Percentiles rank a stretch among this genome's conserved stretches.
Evolutionary conservation across 2,329 filamentous ascomycete genomes (phyloP).

Genomic region (Ceratocystis albifundus): DNA sequence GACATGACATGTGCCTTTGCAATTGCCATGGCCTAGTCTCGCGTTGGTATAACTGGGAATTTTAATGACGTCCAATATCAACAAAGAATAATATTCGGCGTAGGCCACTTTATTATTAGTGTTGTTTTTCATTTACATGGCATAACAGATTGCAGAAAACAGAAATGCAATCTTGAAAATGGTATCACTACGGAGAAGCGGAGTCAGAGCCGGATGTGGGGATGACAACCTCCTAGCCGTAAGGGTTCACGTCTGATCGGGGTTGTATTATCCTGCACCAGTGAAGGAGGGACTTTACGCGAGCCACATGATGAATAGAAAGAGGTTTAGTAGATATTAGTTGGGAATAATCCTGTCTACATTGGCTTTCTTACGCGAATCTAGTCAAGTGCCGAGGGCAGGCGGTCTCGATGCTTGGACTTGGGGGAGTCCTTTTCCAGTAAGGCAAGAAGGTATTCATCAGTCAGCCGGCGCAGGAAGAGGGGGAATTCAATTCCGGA

Average conservation of each 20-base stretch:
- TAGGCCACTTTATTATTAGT: neutral
- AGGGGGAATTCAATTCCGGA: neutral
- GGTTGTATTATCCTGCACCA: neutral
- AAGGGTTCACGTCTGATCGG: neutral
- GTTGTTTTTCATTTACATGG: neutral
- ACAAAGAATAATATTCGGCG: neutral
- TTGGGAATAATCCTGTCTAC: neutral
- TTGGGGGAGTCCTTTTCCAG: neutral
- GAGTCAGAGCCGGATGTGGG: slow-evolving; percentile 12
- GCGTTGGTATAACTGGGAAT: neutral
- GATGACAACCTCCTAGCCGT: neutral
- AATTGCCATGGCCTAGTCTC: neutral
- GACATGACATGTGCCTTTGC: slow-evolving; percentile 1
- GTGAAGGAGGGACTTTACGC: neutral
- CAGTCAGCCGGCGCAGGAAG: neutral
- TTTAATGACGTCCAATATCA: neutral
- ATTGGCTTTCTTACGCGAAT: neutral
- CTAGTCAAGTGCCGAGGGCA: neutral
- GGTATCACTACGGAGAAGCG: slow-evolving; percentile 2
- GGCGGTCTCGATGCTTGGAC: neutral
- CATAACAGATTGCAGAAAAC: neutral
- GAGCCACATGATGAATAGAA: neutral
- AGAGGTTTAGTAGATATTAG: neutral
- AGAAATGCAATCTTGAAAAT: neutral
- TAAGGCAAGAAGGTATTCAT: neutral